These are phyloP conservation scores for Plenodomus tracheiphilus DNA, from an alignment of 2,329 filamentous ascomycete species.

Conservation along the genomic window DNA sequence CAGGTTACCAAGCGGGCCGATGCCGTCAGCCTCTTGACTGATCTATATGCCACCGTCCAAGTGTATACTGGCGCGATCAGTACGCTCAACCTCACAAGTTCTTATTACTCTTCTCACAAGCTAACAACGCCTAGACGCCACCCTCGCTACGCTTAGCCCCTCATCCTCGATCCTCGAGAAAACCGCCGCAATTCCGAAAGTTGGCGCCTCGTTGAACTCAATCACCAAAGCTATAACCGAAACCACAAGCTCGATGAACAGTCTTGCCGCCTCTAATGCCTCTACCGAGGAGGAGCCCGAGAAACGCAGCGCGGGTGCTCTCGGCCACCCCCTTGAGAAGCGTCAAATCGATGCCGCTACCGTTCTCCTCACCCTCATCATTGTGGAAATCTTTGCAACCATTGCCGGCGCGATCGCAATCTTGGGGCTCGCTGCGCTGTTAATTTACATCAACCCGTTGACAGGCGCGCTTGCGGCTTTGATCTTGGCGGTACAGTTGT, in stretches of 20 bases:
- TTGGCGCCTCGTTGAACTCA: conserved; percentile 11
- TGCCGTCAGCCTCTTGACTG: conserved; percentile 12
- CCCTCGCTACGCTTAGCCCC: conserved; percentile 14
- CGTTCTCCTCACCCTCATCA: conserved; percentile 15
- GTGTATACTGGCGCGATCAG: conserved; percentile 19
- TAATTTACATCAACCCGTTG: conserved; percentile 17
- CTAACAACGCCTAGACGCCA: conserved; percentile 8
- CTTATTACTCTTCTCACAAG: not conserved
- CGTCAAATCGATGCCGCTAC: conserved; percentile 11
- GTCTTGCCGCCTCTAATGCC: conserved; percentile 4
- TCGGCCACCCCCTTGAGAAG: conserved; percentile 6
- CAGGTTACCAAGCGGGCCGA: conserved; percentile 7
- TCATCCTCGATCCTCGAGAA: conserved; percentile 16
- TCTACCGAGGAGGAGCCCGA: not conserved
- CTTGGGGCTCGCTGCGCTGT: conserved; percentile 12
- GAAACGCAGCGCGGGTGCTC: not conserved
- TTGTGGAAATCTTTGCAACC: conserved; percentile 21
- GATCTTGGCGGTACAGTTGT: conserved; percentile 16
- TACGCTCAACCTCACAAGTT: not conserved
- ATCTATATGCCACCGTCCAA: conserved; percentile 20
- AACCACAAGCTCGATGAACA: conserved; percentile 10
- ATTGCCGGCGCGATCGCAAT: conserved; percentile 15
- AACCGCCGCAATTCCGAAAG: conserved; percentile 14
- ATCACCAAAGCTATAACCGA: conserved; percentile 15
- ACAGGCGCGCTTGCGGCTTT: conserved; percentile 12